Base-by-base conservation (phyloP, 768 basidiomycete genomes). In the Guyanaporus albipodus region DNA sequence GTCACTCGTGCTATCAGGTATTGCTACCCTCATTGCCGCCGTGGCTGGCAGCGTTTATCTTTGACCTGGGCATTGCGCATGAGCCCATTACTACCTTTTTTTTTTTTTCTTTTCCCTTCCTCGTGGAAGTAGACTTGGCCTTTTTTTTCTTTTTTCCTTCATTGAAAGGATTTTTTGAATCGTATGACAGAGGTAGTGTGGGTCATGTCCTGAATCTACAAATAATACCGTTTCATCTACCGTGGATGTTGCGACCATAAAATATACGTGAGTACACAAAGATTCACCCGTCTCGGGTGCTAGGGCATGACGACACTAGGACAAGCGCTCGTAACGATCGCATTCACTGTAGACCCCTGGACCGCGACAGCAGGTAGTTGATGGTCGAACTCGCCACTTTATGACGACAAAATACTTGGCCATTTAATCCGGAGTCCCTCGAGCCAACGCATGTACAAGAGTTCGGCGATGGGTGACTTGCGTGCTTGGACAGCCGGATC, bases 361-460 rank as follows among this genome's bases (percentile, higher is more conserved):
- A 36, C 32, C 29, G 27, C n/a, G 24, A 26, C 23, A 41, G 28
- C 19, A 26, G 9, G 12, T n/a, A 12, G 42, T 22, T 11, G 35
- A 19, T 40, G 19, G 8, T 41, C 38, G 8, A 28, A 29, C 19
- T 15, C 6, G 39, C 14, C 21, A 12, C 24, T 43, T 54, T 39
- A 62, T 35, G 56, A 66, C 11, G 63, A 75, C 32, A 76, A 68
- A 40, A 89, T 74, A 57, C 74, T 87, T 6, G 90, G 90, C 92
- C 92, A 94, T 64, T 91, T 93, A 60, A 93, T 72, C 67, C 82
- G 85, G 43, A 96, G 69, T 4, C 93, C 93, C 60, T 96, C 90
- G 21, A 97, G 72, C 94, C 95, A 98, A 39, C 95, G 82, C 78
- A 94, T 85, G 65, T 97, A 98, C n/a, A 98, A 72, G 53, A 98